Conservation (phyloP, 1,139 yeast species). For the Insectozyma bohioensis region DNA sequence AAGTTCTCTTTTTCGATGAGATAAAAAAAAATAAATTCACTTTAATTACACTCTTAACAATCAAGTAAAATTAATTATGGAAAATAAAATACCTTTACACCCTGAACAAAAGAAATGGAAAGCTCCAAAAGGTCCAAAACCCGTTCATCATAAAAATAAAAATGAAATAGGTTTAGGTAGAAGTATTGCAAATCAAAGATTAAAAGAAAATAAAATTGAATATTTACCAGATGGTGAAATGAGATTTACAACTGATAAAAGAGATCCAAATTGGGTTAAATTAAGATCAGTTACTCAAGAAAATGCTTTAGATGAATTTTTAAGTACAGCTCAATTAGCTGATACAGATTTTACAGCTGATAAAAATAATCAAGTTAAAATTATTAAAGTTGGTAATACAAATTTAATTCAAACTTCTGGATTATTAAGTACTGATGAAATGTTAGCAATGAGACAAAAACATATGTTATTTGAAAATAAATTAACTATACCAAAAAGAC, state of each 20-base stretch:
- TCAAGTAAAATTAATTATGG: constrained; percentile 2
- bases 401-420: constrained; percentile 46
- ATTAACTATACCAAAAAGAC: constrained; percentile 93
- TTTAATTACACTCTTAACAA: too few species aligned
- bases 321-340: constrained; percentile 92
- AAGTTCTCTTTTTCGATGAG: constrained; percentile 1
- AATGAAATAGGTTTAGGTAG: constrained; percentile 85
- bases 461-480: constrained; percentile 77
- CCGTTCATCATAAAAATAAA: constrained; percentile 79
- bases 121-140: constrained; percentile 90
- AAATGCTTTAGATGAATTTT: constrained; percentile 88
- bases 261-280: constrained; percentile 86
- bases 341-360: constrained; percentile 97
- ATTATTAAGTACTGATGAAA: constrained; percentile 67
- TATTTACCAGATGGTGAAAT: constrained; percentile 82
- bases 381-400: constrained; percentile 72
- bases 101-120: constrained; percentile 52
- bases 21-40: neutral
- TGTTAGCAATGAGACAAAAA: constrained; percentile 56
- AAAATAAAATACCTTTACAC: constrained; percentile 45
- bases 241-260: constrained; percentile 79
- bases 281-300: constrained; percentile 94
- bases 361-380: constrained; percentile 76
- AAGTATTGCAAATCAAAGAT: constrained; percentile 73
- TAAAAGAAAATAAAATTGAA: constrained; percentile 66